phyloP scores from a whole-genome alignment of 169 alveolate species.

The Plasmodium berghei region DNA sequence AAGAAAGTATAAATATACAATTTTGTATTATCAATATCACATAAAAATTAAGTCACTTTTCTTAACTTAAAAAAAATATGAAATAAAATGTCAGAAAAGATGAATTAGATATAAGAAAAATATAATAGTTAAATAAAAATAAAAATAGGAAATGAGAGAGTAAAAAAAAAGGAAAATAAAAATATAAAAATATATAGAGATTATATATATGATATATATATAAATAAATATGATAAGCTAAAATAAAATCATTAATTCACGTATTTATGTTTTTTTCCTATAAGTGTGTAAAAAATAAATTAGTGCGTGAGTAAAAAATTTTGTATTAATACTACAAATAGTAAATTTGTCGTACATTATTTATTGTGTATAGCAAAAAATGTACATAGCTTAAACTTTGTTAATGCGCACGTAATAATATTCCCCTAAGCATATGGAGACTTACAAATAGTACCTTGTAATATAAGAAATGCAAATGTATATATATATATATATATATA shows the following conservation, averaged over 20 bases:
- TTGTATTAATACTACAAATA: conserved; percentile 2
- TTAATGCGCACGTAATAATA: no score
- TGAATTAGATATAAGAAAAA: conserved; percentile 23
- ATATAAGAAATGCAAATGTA: conserved; percentile 2
- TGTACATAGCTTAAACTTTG: no score
- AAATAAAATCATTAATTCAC: conserved; percentile 16
- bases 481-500: conserved; percentile 11
- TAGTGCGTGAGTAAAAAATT: neutral
- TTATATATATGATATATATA: neutral
- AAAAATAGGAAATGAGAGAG: neutral
- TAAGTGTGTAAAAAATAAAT: conserved; percentile 29
- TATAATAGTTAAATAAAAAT: conserved; percentile 5
- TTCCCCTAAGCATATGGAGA: no score
- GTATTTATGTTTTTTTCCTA: conserved; percentile 28
- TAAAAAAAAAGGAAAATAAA: conserved; percentile 5
- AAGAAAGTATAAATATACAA: conserved; percentile 2
- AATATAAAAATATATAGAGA: conserved; percentile 7
- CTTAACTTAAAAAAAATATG: conserved; percentile 11
- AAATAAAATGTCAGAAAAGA: conserved; percentile 2
- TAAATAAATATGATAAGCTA: conserved; percentile 11
- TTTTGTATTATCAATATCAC: conserved; percentile 1
- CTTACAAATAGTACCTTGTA: neutral
- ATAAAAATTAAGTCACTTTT: conserved; percentile 24
- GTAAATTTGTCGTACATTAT: neutral
- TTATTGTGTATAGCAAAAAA: no score